Evolutionary conservation across 495 filamentous ascomycete genomes (phyloP), one percentile per base, ranked within the genome.

Genomic region (Pyronema omphalodes): DNA sequence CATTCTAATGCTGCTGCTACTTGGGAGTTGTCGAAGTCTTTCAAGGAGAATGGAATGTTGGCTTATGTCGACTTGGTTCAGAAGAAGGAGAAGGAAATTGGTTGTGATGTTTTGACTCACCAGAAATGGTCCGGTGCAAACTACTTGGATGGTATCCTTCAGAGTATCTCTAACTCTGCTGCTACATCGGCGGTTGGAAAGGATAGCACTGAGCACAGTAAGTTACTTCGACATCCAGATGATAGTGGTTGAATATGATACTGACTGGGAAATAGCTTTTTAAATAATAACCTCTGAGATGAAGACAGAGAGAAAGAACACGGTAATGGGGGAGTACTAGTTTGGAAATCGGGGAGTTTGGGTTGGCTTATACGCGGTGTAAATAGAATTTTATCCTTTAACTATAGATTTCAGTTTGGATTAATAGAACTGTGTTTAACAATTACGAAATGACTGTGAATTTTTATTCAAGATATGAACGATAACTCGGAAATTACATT

Each of bases 71-170:
- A 93, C 35, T 68, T 94, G 5, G 78, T 98, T 37, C 91, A 98
- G 65, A 69, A 75, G 37, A 75, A 81, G 48, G 91, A 98, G 73
- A 94, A 94, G 71, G 89, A 94, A 55, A 67, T 91, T 6, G 88
- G 86, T 11, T 86, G 87, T 17, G 91, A 98, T 64, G 91, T 98
- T 12, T 72, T 98, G 54, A 98, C 89, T 35, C 91, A 98, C 67
- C 91, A 98, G 73, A 94, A 93, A 63, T 98, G 91, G 89, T 94
- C 87, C 61, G 91, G 91, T 9, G 91, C 91, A 0, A 72, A 71
- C 14, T 94, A 94, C 64, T 81, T 96, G 55, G 91, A 98, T 70
- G 89, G 87, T 2, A 91, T 98, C 36, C 61, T 98, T 35, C 88
- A 89, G 1, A 79, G 83, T 1, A 89, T 96, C 57, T 86, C 93